phyloP scores from a whole-genome alignment of 2,329 filamentous ascomycete species.

The Sporothrix schenckii region DNA sequence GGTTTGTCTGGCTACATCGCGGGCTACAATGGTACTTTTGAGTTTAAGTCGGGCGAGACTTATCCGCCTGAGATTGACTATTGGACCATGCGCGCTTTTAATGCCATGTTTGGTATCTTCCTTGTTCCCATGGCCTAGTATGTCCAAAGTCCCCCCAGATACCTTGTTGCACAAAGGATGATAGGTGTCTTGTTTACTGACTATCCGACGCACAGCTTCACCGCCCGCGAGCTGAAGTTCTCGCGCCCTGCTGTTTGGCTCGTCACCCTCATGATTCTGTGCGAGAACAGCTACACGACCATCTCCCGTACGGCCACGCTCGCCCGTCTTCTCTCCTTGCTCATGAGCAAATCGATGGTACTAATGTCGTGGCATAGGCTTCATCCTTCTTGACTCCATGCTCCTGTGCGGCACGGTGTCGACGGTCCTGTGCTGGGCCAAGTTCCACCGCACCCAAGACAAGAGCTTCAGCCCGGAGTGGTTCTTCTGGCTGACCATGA shows the following conservation, averaged over 20 bases:
- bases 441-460: constrained; percentile 86
- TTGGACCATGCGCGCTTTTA: constrained; percentile 98
- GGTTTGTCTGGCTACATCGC: constrained; percentile 94
- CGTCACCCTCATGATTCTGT: constrained; percentile 93
- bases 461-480: constrained; percentile 88
- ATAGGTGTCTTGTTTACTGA: not conserved
- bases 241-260: constrained; percentile 89
- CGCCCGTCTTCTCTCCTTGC: not conserved
- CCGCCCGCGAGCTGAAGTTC: constrained; percentile 86
- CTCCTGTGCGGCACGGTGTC: constrained; percentile 98
- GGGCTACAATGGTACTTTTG: constrained; percentile 98
- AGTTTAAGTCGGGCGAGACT: constrained; percentile 97
- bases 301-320: constrained; percentile 68
- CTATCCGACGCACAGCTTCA: constrained; percentile 56
- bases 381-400: constrained; percentile 98
- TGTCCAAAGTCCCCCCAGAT: constrained; percentile 13
- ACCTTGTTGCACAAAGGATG: not conserved
- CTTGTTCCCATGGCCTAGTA: constrained; percentile 88
- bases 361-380: constrained; percentile 46
- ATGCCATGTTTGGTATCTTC: constrained; percentile 88
- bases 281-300: constrained; percentile 98
- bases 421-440: constrained; percentile 94
- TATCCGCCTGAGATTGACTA: constrained; percentile 95
- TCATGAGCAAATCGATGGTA: not conserved
- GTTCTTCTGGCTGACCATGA: constrained; percentile 93